phyloP scores from a whole-genome alignment of 2,329 filamentous ascomycete genomes.

The Pyrenophora tritici-repentis region DNA sequence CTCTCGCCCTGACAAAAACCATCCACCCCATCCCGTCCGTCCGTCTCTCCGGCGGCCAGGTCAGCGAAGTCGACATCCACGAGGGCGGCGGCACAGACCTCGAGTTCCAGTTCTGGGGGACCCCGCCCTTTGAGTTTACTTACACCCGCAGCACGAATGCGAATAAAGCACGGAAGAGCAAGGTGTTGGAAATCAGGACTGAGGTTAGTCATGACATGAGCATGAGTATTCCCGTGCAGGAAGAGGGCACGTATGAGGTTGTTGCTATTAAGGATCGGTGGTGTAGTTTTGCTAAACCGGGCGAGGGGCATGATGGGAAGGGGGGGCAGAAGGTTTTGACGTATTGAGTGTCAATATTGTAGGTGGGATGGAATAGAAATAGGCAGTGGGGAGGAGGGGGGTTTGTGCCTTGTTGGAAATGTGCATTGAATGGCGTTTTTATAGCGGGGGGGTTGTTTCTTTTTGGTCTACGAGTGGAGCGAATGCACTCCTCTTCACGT shows the following conservation, averaged over 20 bases:
- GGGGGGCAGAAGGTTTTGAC: constrained; percentile 48
- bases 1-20: constrained; percentile 75
- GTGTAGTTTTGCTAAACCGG: constrained; percentile 83
- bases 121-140: constrained; percentile 95
- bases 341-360: constrained; percentile 26
- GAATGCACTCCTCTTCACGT: too few species aligned
- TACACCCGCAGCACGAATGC: constrained; percentile 90
- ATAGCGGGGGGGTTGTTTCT: too few species aligned
- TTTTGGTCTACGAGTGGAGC: too few species aligned
- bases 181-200: constrained; percentile 85
- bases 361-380: neutral
- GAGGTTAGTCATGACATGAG: constrained; percentile 81
- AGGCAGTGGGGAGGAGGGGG: neutral
- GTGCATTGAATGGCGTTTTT: neutral
- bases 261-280: constrained; percentile 92
- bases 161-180: constrained; percentile 63
- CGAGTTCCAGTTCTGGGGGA: constrained; percentile 92
- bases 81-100: constrained; percentile 95
- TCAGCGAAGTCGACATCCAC: constrained; percentile 87
- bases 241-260: constrained; percentile 97
- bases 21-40: constrained; percentile 95
- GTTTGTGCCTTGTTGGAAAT: neutral
- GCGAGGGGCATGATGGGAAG: constrained; percentile 48
- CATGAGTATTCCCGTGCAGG: constrained; percentile 81
- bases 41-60: constrained; percentile 81